Base-by-base conservation (phyloP, 305 asterid genomes). In the Fraxinus greggii region DNA sequence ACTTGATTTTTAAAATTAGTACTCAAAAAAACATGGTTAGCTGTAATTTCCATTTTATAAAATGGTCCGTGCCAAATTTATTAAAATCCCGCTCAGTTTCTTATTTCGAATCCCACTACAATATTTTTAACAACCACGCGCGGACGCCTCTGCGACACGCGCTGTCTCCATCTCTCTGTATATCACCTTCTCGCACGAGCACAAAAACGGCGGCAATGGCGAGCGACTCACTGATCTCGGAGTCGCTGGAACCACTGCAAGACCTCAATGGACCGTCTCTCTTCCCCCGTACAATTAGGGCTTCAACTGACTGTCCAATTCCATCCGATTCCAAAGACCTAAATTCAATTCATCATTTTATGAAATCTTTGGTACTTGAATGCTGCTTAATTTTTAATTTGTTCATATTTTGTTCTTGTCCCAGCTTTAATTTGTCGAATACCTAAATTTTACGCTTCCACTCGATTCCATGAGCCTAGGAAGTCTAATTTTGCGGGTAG, bases 361-460 rank as follows among this genome's bases (percentile, higher is more conserved):
- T 93, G 94, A 92, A 92, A 87, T 88, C 92, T 33, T 45, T 87
- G 95, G 98, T 93, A 92, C 3, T 63, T 13, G 80, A 26, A n/a
- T 13, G 59, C 35, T 23, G 0, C 6, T 51, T 26, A 3, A 1
- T 33, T 28, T 13, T 19, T 6, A 17, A 63, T 85, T 76, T 19
- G 61, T 80, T 80, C 38, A 17, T 42, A 8, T 78, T 7, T 76
- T 21, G 35, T 67, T 13, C n/a, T n/a, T 38, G 13, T 5, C 28
- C 5, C 32, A 82, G 83, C 88, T 86, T 75, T 70, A 24, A 3
- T 19, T 65, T 19, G 40, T 28, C 17, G 80, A 42, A n/a, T 54
- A 69, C 33, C 51, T 40, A 32, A 13, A 15, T 74, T 75, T 29
- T 38, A 9, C 17, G 56, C 78, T 79, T 69, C 73, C 23, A 5